Evolutionary conservation across 2,329 filamentous ascomycete genomes (phyloP), one percentile per base, ranked within the genome.

Genomic region (Claviceps sp.): DNA sequence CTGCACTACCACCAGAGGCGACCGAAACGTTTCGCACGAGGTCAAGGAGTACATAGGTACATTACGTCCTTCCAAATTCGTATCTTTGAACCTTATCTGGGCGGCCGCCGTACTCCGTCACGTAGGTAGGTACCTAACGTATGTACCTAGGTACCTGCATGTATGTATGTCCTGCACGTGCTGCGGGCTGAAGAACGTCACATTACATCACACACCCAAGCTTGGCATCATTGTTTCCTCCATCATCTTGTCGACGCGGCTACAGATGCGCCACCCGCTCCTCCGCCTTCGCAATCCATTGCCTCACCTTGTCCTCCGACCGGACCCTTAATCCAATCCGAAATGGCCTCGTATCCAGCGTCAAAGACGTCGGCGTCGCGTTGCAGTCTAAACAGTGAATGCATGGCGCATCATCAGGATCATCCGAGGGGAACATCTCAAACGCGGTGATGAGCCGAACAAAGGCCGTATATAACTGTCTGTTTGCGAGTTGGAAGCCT

Each of bases 331-430:
- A 72, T 0, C 76, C 73, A 47, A 78, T 70, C 65, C 82, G 82
- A 64, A 84, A 84, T 1, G 76, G 75, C 64, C 79, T 81, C 0
- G 80, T 79, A 57, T 83, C 78, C 2, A 76, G 77, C 0, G 78
- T 81, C 62, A 84, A 62, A 8, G 75, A 73, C 1, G 79, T 82
- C 0, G 78, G 72, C 20, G 75, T 75, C 2, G 67, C 64, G 59
- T 76, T 82, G 58, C 77, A 81, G 34, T 78, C 76, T 41, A 83
- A 69, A 0, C 74, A 68, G 60, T 83, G 70, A 56, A 82, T 64
- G 44, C 79, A 70, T 0, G 80, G 78, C 9, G 65, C 64, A 54
- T 80, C 76, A 2, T 62, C 65, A 1, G 58, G 52, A 24, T 77
- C 62, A 45, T 70, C 67, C 0, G 75, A 69, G 0, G 73, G 70